Percentiles rank a stretch among this genome's conserved stretches.
Conservation (phyloP, 108 stramenopile species). For the Heterococcus sp. region DNA sequence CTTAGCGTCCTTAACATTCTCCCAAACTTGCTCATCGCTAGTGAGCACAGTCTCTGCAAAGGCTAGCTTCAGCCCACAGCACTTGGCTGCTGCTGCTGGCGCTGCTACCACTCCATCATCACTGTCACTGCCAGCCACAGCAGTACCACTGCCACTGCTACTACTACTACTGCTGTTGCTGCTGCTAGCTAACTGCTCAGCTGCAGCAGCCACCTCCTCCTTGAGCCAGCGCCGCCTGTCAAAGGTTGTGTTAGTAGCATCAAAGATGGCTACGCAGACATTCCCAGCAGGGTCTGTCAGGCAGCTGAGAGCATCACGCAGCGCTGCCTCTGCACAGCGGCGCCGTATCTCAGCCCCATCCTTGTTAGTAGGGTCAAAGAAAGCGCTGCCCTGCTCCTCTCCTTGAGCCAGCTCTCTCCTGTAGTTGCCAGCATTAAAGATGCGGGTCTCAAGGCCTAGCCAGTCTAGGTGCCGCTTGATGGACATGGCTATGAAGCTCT, state of each 20-base stretch:
- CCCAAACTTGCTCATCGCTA: conserved; percentile 33
- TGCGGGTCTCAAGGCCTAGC: conserved; percentile 22
- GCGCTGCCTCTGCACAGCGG: conserved; percentile 21
- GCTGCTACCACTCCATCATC: neutral
- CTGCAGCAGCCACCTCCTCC: neutral
- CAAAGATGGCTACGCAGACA: conserved; percentile 25
- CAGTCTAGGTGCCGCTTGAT: conserved; percentile 48
- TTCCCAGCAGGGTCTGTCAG: conserved; percentile 1
- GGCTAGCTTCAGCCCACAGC: conserved; percentile 4
- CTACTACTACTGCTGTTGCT: neutral
- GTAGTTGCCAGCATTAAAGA: conserved; percentile 44
- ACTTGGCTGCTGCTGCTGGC: neutral
- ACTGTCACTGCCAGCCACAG: neutral
- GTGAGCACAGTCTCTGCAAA: conserved; percentile 40
- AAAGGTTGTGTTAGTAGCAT: conserved; percentile 32
- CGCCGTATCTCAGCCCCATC: conserved; percentile 15
- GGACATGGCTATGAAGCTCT: conserved; percentile 33
- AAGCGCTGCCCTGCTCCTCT: conserved; percentile 1
- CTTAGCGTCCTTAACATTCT: conserved; percentile 36
- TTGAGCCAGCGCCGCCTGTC: conserved; percentile 16
- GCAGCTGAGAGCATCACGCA: conserved; percentile 8
- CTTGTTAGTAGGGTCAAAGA: conserved; percentile 25
- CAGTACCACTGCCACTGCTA: neutral
- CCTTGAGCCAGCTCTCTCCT: neutral
- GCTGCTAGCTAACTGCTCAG: neutral